Base-by-base conservation (phyloP, 352 stramenopile genomes). In the Globisporangium paroecandrum region DNA sequence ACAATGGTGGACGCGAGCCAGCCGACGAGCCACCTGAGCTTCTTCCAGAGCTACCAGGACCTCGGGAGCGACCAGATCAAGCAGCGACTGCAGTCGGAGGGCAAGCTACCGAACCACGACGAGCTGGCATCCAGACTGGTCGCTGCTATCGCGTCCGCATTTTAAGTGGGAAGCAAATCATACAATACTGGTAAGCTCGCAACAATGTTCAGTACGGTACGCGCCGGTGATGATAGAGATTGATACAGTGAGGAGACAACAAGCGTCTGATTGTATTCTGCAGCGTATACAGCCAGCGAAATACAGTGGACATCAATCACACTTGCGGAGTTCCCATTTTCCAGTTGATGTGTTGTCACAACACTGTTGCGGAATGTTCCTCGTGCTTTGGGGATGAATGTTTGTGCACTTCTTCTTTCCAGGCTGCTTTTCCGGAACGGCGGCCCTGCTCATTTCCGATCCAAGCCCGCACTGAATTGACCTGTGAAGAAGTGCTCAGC, bases 121-220 rank as follows among this genome's bases (percentile, higher is more conserved):
- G 83, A 91, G 59, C 68, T 91, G 4, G 69, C 81, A 5, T 88
- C 81, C 8, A 78, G 65, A 29, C 57, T 90, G 60, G 77, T 91
- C 59, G 77, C 78, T 38, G 66, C 79, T 6, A 83, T 89, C 58
- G 72, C 73, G 5, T 65, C 75, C 1, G 66, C 75, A 25, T 89
- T 64, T 27, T 72, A 8, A 69, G 18, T 22, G 15, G 22, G 12
- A 9, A 46, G 2, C 18, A 46, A 36, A 8, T 47, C 38, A 13
- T 43, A 29, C 25, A 38, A 15, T 25, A 63, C 55, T 65, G 43
- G 53, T 13, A 24, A 58, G 4, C 53, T 58, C 24, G 12, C 24
- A 13, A 58, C 10, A 18, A 3, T 57, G 22, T 57, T 12, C 51
- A 38, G 4, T 59, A 1, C 18, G 24, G 20, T 24, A 2, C 27